Evolutionary conservation across 2,329 filamentous ascomycete species (phyloP), one percentile per base, ranked within the genome.

Genomic region (Aspergillus sp.): DNA sequence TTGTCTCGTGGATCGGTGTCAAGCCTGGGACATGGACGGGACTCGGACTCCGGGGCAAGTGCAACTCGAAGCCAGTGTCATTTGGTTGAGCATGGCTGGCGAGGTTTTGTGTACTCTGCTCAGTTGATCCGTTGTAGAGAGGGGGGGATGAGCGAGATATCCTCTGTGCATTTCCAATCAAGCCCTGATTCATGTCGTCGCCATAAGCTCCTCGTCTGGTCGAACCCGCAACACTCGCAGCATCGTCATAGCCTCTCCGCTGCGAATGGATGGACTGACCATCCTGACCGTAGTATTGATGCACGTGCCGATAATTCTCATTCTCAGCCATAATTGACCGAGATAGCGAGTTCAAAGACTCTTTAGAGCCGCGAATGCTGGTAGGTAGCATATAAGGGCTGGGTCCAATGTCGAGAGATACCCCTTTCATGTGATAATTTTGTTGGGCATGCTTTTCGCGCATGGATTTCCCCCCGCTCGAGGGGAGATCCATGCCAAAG

Each of bases 311-410:
- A 78, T 97, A 98, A 41, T 93, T 94, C 76, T 97, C 94, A 70
- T 96, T 90, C 57, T 89, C 85, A 67, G 87, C 85, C 60, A 88
- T 84, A 50, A 94, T 84, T 2, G 89, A 90, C 57, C 90, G 88
- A 28, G 93, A 91, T 66, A 98, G 82, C 3, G 93, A 96, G 75
- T 93, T 89, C 65, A 98, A 83, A 5, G 94, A 97, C 68, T 97
- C 93, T 49, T 87, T 87, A 1, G 94, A 97, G 71, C 86, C 84
- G 47, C 95, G 88, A 22, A 94, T 73, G 58, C 87, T 88, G 1
- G 91, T 91, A 4, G 95, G 93, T n/a, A 98, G 84, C n/a, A 99
- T 85, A 75, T 98, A 99, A 2, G 95, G 95, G 69, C 89, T 69
- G 25, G 58, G 95, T 38, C 86, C 87, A 52, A 93, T 83, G 64